Conservation (phyloP, 2,329 filamentous ascomycete species). For the Drechslerella coelobrocha region DNA sequence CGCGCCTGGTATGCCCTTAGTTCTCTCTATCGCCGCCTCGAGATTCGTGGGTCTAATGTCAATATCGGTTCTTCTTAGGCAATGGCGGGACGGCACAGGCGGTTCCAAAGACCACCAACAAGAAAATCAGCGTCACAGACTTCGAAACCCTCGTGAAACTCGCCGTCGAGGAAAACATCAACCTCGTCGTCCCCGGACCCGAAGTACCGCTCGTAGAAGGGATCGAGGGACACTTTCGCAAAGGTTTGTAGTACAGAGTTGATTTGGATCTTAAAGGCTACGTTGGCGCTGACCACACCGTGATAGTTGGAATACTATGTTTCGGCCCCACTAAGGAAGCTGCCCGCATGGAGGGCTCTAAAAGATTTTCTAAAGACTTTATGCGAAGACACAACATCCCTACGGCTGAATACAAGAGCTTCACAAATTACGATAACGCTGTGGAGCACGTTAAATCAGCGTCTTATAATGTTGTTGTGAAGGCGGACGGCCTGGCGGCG, state of each 20-base stretch:
- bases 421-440: slow-evolving; percentile 76
- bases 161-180: slow-evolving; percentile 74
- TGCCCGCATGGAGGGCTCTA: slow-evolving; percentile 91
- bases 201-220: slow-evolving; percentile 94
- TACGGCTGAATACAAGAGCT: slow-evolving; percentile 89
- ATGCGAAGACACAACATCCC: slow-evolving; percentile 91
- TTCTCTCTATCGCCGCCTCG: neutral
- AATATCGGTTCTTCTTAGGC: slow-evolving; percentile 62
- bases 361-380: slow-evolving; percentile 97
- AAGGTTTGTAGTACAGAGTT: slow-evolving; percentile 60
- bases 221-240: slow-evolving; percentile 79
- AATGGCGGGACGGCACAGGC: slow-evolving; percentile 83
- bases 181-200: slow-evolving; percentile 86
- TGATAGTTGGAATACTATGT: slow-evolving; percentile 72
- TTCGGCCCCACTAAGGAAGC: slow-evolving; percentile 87
- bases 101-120: slow-evolving; percentile 73
- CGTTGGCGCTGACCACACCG: neutral
- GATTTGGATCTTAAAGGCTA: slow-evolving; percentile 7
- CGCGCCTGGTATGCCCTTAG: slow-evolving; percentile 60
- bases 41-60: slow-evolving; percentile 53
- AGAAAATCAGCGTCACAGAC: slow-evolving; percentile 75
- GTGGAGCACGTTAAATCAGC: slow-evolving; percentile 75
- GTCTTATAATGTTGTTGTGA: slow-evolving; percentile 82
- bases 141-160: slow-evolving; percentile 79
- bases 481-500: slow-evolving; percentile 87